Evolutionary conservation across 2,329 filamentous ascomycete species (phyloP), one percentile per base, ranked within the genome.

Genomic region (Hirsutella minnesotensis): DNA sequence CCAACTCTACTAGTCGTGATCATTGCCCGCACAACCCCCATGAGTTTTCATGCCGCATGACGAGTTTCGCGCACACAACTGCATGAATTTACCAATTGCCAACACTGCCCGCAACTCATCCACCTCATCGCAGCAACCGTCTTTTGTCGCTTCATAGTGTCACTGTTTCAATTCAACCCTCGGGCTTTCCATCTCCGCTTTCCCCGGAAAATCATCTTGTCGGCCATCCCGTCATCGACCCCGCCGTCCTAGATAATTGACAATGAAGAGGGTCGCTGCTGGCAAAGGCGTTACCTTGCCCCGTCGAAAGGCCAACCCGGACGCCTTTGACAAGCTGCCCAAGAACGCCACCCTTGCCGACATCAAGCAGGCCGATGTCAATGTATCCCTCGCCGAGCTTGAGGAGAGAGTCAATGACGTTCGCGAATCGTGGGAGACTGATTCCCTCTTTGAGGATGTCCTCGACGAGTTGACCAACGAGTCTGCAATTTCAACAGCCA

Each of bases 391-490:
- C 19, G 56, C 60, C 35, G 71, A 75, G 45, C 62, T 74, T 9
- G 71, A 75, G 48, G 68, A 73, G 48, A 64, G 68, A 51, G 66
- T 74, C 49, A 67, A 67, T 24, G 71, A 75, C 45, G 64, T 69
- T 4, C 63, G 63, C 44, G 72, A 75, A 40, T 70, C 70, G 12
- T 81, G 77, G 77, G 79, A 81, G 51, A 73, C 71, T 5, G 73
- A 81, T 49, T 82, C 77, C 21, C 60, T 83, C 3, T 79, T 78
- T 47, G 77, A 77, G 47, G 79, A 82, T 52, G 67, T 71, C 29
- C 65, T 83, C 42, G 73, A 80, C 43, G 70, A 77, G 44, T 56
- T 81, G 45, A 63, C 64, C 35, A 70, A 77, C 37, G 72, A 79
- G 59, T 67, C 52, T 65, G 68, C 47, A 66, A 59, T 50, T 52